These are phyloP conservation scores for Musa beccarii DNA, from an alignment of 176 grass and related monocot species.

Conservation along the genomic window DNA sequence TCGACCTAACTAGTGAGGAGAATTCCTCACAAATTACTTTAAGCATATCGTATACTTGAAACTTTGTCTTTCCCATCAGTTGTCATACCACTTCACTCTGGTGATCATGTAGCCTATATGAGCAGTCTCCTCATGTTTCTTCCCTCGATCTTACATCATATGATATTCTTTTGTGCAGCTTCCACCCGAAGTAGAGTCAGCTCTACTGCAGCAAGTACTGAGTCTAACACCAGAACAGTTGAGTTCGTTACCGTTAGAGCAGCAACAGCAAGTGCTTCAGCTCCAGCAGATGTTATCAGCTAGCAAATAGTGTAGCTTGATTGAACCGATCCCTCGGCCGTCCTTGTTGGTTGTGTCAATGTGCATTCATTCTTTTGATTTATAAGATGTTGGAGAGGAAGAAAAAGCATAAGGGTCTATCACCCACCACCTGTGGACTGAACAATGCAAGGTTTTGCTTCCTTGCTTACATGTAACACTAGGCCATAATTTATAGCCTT, in stretches of 20 bases:
- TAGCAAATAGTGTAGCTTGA: slow-evolving; percentile 28
- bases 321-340: not conserved
- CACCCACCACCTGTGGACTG: not conserved
- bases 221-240: slow-evolving; percentile 79
- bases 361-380: not conserved
- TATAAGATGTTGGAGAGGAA: not conserved
- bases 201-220: slow-evolving; percentile 79
- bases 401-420: not conserved
- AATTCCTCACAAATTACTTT: too few species aligned
- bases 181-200: slow-evolving; percentile 54
- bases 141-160: too few species aligned
- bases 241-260: slow-evolving; percentile 67
- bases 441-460: not conserved
- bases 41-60: too few species aligned
- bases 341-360: not conserved
- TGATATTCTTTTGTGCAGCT: slow-evolving; percentile 30
- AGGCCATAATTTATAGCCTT: not conserved
- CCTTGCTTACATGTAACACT: not conserved
- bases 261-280: slow-evolving; percentile 80
- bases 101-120: not conserved
- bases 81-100: too few species aligned
- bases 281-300: slow-evolving; percentile 81
- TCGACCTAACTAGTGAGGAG: too few species aligned
- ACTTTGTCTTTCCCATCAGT: too few species aligned
- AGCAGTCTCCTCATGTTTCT: not conserved